Evolutionary conservation across 331 rosid genomes (phyloP).

Genomic region (Saraca asoca): DNA sequence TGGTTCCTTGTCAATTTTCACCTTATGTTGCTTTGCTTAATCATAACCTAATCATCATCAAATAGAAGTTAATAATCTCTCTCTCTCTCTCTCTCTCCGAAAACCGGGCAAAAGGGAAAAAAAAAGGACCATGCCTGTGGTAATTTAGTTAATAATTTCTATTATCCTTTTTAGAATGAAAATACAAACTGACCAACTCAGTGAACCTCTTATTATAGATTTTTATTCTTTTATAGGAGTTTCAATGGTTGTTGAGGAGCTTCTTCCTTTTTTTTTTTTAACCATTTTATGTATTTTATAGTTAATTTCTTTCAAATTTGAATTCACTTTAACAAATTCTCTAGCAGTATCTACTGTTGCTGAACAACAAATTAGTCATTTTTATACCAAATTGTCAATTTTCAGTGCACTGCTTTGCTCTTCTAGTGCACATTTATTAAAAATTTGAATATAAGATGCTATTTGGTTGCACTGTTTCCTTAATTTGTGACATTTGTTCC

Average conservation of each 20-base stretch:
- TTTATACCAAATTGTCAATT: slow-evolving; percentile 16
- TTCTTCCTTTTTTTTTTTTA: slow-evolving; percentile 16
- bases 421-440: slow-evolving; percentile 20
- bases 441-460: slow-evolving; percentile 12
- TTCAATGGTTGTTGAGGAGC: slow-evolving; percentile 24
- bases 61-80: slow-evolving; percentile 22
- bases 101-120: not conserved
- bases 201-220: slow-evolving; percentile 4
- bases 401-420: not conserved
- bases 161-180: too few species aligned
- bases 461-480: slow-evolving; percentile 20
- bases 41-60: slow-evolving; percentile 12
- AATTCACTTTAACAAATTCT: slow-evolving; percentile 6
- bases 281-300: not conserved
- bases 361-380: slow-evolving; percentile 12
- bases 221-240: slow-evolving; percentile 10
- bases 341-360: slow-evolving; percentile 20
- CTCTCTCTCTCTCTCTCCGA: slow-evolving; percentile 1
- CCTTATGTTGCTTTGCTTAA: slow-evolving; percentile 17
- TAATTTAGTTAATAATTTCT: too few species aligned
- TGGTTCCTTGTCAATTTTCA: not conserved
- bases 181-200: slow-evolving; percentile 12
- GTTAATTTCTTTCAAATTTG: slow-evolving; percentile 16
- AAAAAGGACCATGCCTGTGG: not conserved
- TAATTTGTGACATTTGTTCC: slow-evolving; percentile 33